Evolutionary conservation across 140 eudicot species (phyloP), one percentile per base, ranked within the genome.

Genomic region (Ambrosia hybrid): DNA sequence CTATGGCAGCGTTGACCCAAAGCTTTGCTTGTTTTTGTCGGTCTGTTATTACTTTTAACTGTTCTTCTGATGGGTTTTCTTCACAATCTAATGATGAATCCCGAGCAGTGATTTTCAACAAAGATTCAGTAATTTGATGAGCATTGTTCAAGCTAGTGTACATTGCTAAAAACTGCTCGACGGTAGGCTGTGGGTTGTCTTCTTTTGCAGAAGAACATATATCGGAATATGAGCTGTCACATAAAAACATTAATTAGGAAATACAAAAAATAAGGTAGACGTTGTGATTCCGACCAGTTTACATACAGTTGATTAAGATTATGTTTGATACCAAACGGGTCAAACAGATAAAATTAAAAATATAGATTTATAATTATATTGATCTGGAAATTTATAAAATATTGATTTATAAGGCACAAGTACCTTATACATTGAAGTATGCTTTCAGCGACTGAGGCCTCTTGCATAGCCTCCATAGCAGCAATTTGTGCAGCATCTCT

Each of bases 381-480:
- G 4, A 21, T 41, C 65, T n/a, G 37, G 10, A 55, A 51, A 10
- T 38, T 4, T 41, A 34, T 33, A 41, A 13, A 67, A 48, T 39
- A 11, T 59, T 39, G 11, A 56, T 13, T 6, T 14, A 5, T 33
- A 51, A 48, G 71, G 37, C 43, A 61, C 63, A 59, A 60, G 17
- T 86, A 91, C 97, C 97, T 86, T 79, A 91, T 72, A 76, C 97
- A 91, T 30, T 83, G 83, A 55, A 91, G 91, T 73, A 91, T 68
- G 79, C 75, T 82, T 69, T 91, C 97, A 8, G 94, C 85, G 64
- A 85, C 87, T 13, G 96, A 88, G 84, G 97, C 97, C 76, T 86
- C 97, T 75, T 88, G 89, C 82, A 88, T 75, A 70, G 97, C 97
- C 78, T 86, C 96, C 37, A 91, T 70, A 15, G 93, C 91, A 65